Evolutionary conservation across 192 early-diverging fungal species (phyloP).

Genomic region (Umbelopsis sp.): DNA sequence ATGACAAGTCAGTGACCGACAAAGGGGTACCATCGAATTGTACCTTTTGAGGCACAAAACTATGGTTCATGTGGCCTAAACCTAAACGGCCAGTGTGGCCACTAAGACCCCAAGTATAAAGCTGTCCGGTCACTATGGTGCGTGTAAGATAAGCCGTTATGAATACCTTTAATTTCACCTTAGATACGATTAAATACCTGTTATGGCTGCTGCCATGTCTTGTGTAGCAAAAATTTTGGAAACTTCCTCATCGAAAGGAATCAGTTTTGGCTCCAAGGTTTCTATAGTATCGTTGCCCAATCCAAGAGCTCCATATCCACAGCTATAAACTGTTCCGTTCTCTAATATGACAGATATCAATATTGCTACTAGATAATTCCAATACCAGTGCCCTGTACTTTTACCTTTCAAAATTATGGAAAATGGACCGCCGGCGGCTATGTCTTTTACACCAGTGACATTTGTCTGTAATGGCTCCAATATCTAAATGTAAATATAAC

Average conservation of each 20-base stretch:
- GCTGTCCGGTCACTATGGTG: slow-evolving; percentile 31
- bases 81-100: slow-evolving; percentile 38
- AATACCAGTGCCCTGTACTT: neutral
- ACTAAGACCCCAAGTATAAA: slow-evolving; percentile 41
- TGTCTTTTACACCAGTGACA: slow-evolving; percentile 42
- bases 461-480: slow-evolving; percentile 57
- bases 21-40: slow-evolving; percentile 15
- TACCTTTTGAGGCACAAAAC: slow-evolving; percentile 31
- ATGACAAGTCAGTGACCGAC: slow-evolving; percentile 22
- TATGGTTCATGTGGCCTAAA: slow-evolving; percentile 37
- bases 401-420: slow-evolving; percentile 51
- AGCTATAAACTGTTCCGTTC: slow-evolving; percentile 60
- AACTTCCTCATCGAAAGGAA: slow-evolving; percentile 29
- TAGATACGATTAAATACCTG: slow-evolving; percentile 34
- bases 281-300: slow-evolving; percentile 48
- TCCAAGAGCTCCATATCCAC: slow-evolving; percentile 72
- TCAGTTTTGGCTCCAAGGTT: slow-evolving; percentile 44
- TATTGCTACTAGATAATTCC: too few relatives aligned
- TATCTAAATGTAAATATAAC: slow-evolving; percentile 49
- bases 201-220: slow-evolving; percentile 61
- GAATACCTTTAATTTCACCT: neutral
- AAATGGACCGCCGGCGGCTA: slow-evolving; percentile 73
- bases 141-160: neutral
- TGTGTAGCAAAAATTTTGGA: slow-evolving; percentile 58
- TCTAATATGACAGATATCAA: neutral